Evolutionary conservation across 768 basidiomycete species (phyloP).

Genomic region (Mycena capillaripes): DNA sequence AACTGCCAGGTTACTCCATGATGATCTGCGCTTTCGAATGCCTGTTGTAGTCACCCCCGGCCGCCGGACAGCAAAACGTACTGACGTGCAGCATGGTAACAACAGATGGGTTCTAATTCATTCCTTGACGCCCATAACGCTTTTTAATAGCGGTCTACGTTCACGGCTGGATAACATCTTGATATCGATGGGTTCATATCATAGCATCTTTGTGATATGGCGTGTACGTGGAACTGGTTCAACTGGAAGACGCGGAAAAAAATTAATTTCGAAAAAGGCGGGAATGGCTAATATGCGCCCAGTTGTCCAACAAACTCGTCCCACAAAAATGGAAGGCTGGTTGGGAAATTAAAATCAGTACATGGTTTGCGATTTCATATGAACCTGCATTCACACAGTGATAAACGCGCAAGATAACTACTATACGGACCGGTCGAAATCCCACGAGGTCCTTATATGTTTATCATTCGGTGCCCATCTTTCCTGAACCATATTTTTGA

Average conservation of each 20-base stretch:
- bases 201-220: too few relatives aligned
- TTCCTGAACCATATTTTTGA: too few relatives aligned
- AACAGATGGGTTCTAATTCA: background rate
- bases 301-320: background rate
- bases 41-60: background rate
- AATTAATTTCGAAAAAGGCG: background rate
- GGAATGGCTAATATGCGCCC: background rate
- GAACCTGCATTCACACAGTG: conserved; percentile 14
- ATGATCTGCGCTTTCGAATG: conserved; percentile 11
- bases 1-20: background rate
- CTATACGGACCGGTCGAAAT: background rate
- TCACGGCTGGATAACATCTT: background rate
- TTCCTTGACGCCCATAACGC: conserved; percentile 26
- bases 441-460: too few relatives aligned
- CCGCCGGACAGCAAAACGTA: background rate
- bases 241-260: too few relatives aligned
- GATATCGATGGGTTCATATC: too few relatives aligned
- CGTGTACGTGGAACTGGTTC: too few relatives aligned
- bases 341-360: background rate
- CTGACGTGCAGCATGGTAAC: conserved; percentile 17
- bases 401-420: conserved; percentile 24
- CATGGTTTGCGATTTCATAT: background rate
- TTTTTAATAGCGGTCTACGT: too few relatives aligned
- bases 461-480: too few relatives aligned
- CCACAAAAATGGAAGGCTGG: background rate